phyloP scores from a whole-genome alignment of 2,329 filamentous ascomycete genomes.

The Fusarium abutilonis region DNA sequence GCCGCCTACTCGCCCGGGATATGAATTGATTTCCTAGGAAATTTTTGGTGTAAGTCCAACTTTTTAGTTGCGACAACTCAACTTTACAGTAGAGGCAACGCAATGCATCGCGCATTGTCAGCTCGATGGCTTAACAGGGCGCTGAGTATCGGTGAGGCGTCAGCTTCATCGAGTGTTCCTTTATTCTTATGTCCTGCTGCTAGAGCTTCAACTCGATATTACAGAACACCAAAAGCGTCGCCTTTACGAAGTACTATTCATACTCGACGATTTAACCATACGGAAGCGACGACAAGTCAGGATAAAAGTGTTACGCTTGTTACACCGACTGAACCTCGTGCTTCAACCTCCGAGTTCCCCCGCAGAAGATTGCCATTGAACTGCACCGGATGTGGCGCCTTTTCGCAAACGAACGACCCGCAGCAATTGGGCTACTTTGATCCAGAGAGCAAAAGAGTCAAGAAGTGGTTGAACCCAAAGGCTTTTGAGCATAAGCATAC shows the following conservation, averaged over 20 bases:
- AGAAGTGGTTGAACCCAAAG: constrained; percentile 54
- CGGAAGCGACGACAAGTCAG: constrained; percentile 32
- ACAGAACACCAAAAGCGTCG: constrained; percentile 16
- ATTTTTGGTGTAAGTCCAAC: constrained; percentile 39
- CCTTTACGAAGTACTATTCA: constrained; percentile 26
- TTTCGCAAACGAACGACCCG: constrained; percentile 65
- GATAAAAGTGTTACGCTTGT: background rate
- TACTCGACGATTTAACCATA: constrained; percentile 45
- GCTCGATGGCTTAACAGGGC: constrained; percentile 56
- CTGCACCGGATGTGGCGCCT: constrained; percentile 72
- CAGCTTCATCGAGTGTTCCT: constrained; percentile 54
- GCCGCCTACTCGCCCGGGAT: constrained; percentile 12
- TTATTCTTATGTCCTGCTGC: constrained; percentile 60
- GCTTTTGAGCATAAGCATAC: constrained; percentile 23
- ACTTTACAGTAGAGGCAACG: constrained; percentile 6
- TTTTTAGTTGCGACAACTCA: constrained; percentile 16
- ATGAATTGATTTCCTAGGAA: constrained; percentile 33
- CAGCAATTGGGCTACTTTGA: constrained; percentile 67
- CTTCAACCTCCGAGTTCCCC: background rate
- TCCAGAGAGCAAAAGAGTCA: constrained; percentile 61
- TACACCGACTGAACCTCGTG: background rate
- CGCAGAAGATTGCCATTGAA: constrained; percentile 60
- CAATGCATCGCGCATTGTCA: constrained; percentile 58
- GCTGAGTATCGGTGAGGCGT: constrained; percentile 54
- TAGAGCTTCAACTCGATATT: constrained; percentile 40